Percentiles rank a stretch among this genome's conserved stretches.
Evolutionary conservation across 441 rosid genomes (phyloP).

Genomic region (Jatropha podagrica): DNA sequence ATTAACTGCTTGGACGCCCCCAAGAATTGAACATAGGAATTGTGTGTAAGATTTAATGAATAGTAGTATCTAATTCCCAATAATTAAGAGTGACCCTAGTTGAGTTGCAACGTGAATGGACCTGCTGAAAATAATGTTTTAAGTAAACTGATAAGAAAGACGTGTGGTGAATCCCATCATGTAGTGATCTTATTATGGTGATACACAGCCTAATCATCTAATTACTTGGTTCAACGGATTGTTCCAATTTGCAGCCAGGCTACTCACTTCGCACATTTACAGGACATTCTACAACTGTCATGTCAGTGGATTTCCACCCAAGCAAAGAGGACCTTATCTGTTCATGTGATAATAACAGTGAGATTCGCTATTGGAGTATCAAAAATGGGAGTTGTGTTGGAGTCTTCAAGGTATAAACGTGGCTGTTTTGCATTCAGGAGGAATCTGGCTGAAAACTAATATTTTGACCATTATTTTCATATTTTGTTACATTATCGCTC

Average conservation of each 20-base stretch:
- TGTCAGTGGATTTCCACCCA: slow-evolving; percentile 76
- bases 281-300: slow-evolving; percentile 58
- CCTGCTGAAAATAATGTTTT: not conserved
- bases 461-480: not conserved
- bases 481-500: not conserved
- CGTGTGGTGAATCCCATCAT: not conserved
- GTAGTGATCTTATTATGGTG: not conserved
- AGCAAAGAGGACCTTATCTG: slow-evolving; percentile 61
- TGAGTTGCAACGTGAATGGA: not conserved
- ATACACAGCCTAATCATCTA: not conserved
- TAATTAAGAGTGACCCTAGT: not conserved
- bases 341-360: slow-evolving; percentile 59
- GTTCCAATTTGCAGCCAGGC: slow-evolving; percentile 48
- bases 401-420: slow-evolving; percentile 48
- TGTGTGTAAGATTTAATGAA: too few species aligned
- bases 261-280: slow-evolving; percentile 53
- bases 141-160: not conserved
- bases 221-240: slow-evolving; percentile 8
- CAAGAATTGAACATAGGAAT: not conserved
- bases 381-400: slow-evolving; percentile 62
- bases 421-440: not conserved
- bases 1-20: too few species aligned
- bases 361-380: slow-evolving; percentile 75
- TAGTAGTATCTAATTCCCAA: not conserved
- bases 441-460: not conserved